Evolutionary conservation across 768 basidiomycete species (phyloP).

Genomic region (Termitomyces sp.): DNA sequence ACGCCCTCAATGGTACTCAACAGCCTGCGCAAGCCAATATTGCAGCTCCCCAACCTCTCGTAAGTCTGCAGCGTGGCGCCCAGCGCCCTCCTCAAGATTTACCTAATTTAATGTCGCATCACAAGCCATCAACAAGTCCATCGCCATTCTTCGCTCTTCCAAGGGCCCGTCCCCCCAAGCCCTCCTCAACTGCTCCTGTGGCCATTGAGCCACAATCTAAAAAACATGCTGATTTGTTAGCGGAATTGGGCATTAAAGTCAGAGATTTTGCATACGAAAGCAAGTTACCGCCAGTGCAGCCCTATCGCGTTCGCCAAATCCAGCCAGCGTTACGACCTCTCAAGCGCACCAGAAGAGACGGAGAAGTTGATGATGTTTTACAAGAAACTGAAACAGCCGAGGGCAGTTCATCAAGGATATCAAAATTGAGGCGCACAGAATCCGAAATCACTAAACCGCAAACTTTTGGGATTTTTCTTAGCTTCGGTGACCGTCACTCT

Average conservation of each 20-base stretch:
- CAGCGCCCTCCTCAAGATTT: constrained; percentile 26
- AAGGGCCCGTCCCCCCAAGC: constrained; percentile 10
- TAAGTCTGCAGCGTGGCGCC: constrained; percentile 31
- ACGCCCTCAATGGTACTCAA: constrained; percentile 9
- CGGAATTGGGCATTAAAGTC: constrained; percentile 36
- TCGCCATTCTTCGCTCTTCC: constrained; percentile 4
- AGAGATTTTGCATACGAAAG: constrained; percentile 70
- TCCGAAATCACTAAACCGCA: constrained; percentile 19
- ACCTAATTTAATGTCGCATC: constrained; percentile 19
- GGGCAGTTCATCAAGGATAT: constrained; percentile 14
- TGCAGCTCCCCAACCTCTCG: constrained; percentile 18
- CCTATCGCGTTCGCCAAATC: constrained; percentile 45
- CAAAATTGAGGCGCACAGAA: constrained; percentile 30
- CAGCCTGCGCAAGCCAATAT: constrained; percentile 10
- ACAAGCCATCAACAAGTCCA: constrained; percentile 12
- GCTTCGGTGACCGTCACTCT: constrained; percentile 6
- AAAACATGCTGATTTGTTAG: constrained; percentile 18
- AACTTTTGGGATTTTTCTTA: constrained; percentile 21
- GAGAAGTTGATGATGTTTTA: constrained; percentile 17
- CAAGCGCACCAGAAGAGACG: constrained; percentile 22
- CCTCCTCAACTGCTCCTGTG: constrained; percentile 15
- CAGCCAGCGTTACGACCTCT: constrained; percentile 35
- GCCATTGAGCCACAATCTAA: constrained; percentile 20
- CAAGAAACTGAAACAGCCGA: constrained; percentile 3
- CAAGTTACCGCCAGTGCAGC: constrained; percentile 54